phyloP scores from a whole-genome alignment of 2,329 filamentous ascomycete genomes.

The Aspergillus caelatus region DNA sequence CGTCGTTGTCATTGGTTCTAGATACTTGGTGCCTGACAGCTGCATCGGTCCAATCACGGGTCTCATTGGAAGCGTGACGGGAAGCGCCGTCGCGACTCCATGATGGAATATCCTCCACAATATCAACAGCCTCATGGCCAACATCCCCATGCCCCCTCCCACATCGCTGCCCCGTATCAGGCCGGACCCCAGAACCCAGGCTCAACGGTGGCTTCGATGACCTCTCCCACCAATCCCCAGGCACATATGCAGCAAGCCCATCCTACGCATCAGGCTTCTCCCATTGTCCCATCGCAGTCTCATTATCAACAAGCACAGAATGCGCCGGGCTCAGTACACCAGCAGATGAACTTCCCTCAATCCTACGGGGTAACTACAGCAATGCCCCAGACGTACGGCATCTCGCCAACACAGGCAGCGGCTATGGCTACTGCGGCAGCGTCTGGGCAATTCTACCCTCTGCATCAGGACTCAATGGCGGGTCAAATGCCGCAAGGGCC shows the following conservation, averaged over 20 bases:
- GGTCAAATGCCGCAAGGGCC: constrained; percentile 59
- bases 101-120: constrained; percentile 78
- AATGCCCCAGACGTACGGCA: constrained; percentile 75
- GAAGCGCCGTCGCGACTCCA: constrained; percentile 38
- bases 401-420: constrained; percentile 82
- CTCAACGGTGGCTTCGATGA: constrained; percentile 57
- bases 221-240: constrained; percentile 72
- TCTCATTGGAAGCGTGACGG: constrained; percentile 29
- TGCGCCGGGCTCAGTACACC: constrained; percentile 61
- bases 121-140: constrained; percentile 66
- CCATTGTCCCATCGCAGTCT: constrained; percentile 75
- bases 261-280: constrained; percentile 71
- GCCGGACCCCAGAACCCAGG: constrained; percentile 58
- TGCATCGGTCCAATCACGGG: constrained; percentile 21
- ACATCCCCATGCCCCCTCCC: constrained; percentile 62
- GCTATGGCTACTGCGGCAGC: constrained; percentile 94
- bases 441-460: constrained; percentile 77
- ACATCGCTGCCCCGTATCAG: constrained; percentile 64
- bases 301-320: constrained; percentile 68
- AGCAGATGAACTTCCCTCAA: constrained; percentile 79
- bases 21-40: constrained; percentile 20
- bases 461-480: constrained; percentile 71
- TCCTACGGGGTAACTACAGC: constrained; percentile 72
- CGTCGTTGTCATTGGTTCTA: constrained; percentile 24
- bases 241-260: constrained; percentile 63